These are phyloP conservation scores for Penicillium hesseltinei DNA, from an alignment of 2,329 filamentous ascomycete genomes.

Conservation along the genomic window DNA sequence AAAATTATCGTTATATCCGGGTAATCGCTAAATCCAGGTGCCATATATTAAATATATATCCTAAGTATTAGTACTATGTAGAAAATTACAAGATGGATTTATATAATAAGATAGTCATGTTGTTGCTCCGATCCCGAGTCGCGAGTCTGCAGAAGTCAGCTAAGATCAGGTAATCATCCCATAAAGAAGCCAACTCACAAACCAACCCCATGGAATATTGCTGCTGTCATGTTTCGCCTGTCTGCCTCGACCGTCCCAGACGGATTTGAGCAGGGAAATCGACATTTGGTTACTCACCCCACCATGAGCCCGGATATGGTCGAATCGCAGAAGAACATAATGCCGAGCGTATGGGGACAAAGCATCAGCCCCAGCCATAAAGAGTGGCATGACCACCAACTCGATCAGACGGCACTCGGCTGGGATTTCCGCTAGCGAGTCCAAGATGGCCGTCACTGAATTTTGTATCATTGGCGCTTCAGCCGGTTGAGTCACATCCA, in stretches of 20 bases:
- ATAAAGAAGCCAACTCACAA: slow-evolving; percentile 21
- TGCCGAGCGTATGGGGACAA: slow-evolving; percentile 31
- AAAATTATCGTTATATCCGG: too few relatives aligned
- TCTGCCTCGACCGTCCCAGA: slow-evolving; percentile 27
- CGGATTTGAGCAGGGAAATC: slow-evolving; percentile 22
- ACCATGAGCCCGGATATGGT: slow-evolving; percentile 27
- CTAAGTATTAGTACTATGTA: too few relatives aligned
- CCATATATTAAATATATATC: too few relatives aligned
- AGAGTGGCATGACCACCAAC: slow-evolving; percentile 30
- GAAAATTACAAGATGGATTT: neutral
- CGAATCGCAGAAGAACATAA: slow-evolving; percentile 29
- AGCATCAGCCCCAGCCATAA: slow-evolving; percentile 31
- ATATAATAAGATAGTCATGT: slow-evolving; percentile 34
- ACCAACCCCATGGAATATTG: slow-evolving; percentile 30
- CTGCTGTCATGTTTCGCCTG: slow-evolving; percentile 19
- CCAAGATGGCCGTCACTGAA: slow-evolving; percentile 27
- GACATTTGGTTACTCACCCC: slow-evolving; percentile 27
- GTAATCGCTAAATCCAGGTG: too few relatives aligned
- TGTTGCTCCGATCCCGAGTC: slow-evolving; percentile 21
- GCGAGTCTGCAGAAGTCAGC: slow-evolving; percentile 20
- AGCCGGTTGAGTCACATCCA: slow-evolving; percentile 23
- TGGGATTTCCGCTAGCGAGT: slow-evolving; percentile 27
- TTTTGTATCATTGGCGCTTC: slow-evolving; percentile 23
- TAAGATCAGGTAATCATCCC: neutral
- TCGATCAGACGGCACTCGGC: slow-evolving; percentile 25